phyloP scores from a whole-genome alignment of 768 basidiomycete genomes.

The Serendipita vermifera region DNA sequence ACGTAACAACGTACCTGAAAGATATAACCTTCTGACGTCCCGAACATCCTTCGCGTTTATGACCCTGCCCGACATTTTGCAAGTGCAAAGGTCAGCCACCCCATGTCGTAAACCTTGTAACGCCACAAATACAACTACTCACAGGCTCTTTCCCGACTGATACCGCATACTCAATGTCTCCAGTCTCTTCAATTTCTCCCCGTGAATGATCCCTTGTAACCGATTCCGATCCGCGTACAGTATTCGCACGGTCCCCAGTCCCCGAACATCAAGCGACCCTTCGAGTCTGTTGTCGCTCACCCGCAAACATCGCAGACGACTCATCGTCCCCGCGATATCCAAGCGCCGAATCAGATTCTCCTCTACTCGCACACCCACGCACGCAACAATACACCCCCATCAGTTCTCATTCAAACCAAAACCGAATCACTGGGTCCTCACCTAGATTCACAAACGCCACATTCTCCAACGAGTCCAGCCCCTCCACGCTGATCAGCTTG shows the following conservation, averaged over 20 bases:
- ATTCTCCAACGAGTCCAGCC: slow-evolving; percentile 33
- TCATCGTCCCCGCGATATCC: slow-evolving; percentile 31
- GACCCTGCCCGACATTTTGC: slow-evolving; percentile 16
- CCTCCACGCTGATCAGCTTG: slow-evolving; percentile 41
- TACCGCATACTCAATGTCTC: slow-evolving; percentile 88
- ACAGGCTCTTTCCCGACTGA: slow-evolving; percentile 66
- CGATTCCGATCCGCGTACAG: slow-evolving; percentile 85
- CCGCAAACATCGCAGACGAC: slow-evolving; percentile 68
- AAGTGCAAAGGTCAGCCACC: neutral
- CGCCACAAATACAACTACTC: slow-evolving; percentile 26
- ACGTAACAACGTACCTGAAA: slow-evolving; percentile 56
- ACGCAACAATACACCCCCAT: no score
- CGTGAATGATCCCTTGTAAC: slow-evolving; percentile 19
- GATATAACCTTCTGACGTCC: slow-evolving; percentile 87
- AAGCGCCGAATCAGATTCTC: slow-evolving; percentile 53
- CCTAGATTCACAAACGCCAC: slow-evolving; percentile 73
- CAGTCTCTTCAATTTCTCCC: slow-evolving; percentile 51
- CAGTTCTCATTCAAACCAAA: neutral
- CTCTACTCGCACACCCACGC: slow-evolving; percentile 47
- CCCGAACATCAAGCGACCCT: slow-evolving; percentile 39
- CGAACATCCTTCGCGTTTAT: slow-evolving; percentile 45
- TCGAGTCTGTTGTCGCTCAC: slow-evolving; percentile 69
- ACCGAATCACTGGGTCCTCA: slow-evolving; percentile 32
- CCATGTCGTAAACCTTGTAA: no score
- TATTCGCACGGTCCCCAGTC: slow-evolving; percentile 64